These are phyloP conservation scores for Agaricales sp. DNA, from an alignment of 1,284 basidiomycete species.

Conservation along the genomic window DNA sequence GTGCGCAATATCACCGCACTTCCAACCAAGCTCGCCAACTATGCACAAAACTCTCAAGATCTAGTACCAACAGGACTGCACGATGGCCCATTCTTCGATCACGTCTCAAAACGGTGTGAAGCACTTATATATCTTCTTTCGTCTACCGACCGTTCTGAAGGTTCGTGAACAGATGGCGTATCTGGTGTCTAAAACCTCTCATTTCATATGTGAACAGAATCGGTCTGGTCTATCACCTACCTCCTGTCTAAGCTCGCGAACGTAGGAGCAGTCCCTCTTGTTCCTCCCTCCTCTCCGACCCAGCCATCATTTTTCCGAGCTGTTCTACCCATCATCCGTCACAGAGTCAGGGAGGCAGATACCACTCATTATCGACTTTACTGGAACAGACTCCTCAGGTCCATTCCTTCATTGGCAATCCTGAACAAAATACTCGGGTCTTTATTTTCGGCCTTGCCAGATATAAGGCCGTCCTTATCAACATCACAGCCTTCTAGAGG, in stretches of 20 bases:
- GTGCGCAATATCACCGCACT: slow-evolving; percentile 50
- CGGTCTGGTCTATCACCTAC: slow-evolving; percentile 31
- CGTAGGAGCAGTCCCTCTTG: slow-evolving; percentile 50
- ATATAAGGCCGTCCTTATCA: slow-evolving; percentile 10
- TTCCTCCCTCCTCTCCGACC: slow-evolving; percentile 33
- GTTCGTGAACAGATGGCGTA: slow-evolving; percentile 11
- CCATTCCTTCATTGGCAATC: slow-evolving; percentile 39
- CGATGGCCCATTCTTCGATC: slow-evolving; percentile 41
- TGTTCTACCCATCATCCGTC: slow-evolving; percentile 36
- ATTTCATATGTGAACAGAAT: slow-evolving; percentile 18
- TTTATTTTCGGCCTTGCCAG: slow-evolving; percentile 37
- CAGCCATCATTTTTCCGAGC: slow-evolving; percentile 57
- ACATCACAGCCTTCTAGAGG: neutral
- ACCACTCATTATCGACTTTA: slow-evolving; percentile 28
- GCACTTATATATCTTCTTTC: slow-evolving; percentile 26
- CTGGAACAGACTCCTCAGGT: slow-evolving; percentile 40
- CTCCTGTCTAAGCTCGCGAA: slow-evolving; percentile 57
- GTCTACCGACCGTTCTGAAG: slow-evolving; percentile 16
- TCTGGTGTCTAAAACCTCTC: slow-evolving; percentile 1
- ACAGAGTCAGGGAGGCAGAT: slow-evolving; percentile 22
- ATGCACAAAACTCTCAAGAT: slow-evolving; percentile 26
- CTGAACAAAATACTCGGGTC: slow-evolving; percentile 51
- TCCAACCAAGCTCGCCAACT: slow-evolving; percentile 63
- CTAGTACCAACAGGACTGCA: slow-evolving; percentile 37
- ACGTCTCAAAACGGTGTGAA: slow-evolving; percentile 46